Evolutionary conservation across 2,329 filamentous ascomycete genomes (phyloP).

Genomic region (Alternaria infectoria): DNA sequence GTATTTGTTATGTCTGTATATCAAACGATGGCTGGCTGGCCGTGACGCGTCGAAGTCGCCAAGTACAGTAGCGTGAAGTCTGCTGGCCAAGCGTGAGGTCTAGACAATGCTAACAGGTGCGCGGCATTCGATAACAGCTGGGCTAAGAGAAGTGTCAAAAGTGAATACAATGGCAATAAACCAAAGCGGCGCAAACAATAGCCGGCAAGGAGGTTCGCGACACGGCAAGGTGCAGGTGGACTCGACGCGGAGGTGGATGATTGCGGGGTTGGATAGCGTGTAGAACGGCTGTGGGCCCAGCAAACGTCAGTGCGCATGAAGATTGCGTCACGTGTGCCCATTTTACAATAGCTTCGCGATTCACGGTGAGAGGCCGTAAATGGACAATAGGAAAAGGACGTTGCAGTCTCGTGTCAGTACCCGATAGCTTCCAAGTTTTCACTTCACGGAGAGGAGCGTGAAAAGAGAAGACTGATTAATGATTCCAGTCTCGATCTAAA

Average conservation of each 20-base stretch:
- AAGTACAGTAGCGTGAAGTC: neutral
- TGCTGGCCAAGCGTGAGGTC: neutral
- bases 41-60: neutral
- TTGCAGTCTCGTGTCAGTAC: neutral
- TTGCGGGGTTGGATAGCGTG: slow-evolving; percentile 23
- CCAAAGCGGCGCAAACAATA: neutral
- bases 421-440: neutral
- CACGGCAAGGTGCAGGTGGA: slow-evolving; percentile 5
- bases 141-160: neutral
- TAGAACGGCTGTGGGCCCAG: neutral
- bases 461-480: neutral
- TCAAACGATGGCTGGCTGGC: neutral
- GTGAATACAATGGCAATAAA: neutral
- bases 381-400: neutral
- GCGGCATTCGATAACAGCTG: neutral
- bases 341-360: neutral
- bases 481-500: neutral
- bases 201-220: neutral
- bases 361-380: neutral
- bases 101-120: neutral
- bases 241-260: slow-evolving; percentile 5
- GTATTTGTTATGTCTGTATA: neutral
- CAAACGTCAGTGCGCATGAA: slow-evolving; percentile 9
- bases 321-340: slow-evolving; percentile 6
- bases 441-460: neutral